Evolutionary conservation across 495 filamentous ascomycete genomes (phyloP), one percentile per base, ranked within the genome.

Genomic region (Apiosordaria backusii): DNA sequence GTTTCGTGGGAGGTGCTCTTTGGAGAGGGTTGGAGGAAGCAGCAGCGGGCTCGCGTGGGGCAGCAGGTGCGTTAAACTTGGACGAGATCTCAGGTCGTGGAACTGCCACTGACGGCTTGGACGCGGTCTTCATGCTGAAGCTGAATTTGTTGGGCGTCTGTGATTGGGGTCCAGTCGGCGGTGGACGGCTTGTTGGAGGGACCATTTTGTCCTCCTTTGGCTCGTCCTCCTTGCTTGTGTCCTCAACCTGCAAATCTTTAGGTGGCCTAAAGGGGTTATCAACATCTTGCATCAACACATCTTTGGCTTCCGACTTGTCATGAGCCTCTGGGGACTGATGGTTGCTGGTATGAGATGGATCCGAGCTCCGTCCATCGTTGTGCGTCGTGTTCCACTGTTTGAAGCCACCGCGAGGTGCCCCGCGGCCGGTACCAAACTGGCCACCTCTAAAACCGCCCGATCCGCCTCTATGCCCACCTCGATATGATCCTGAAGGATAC

Each of bases 111-210:
- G 83, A 77, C 22, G 86, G 77, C 66, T 95, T 95, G 0, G 71
- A 78, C 16, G 83, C 77, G 27, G 86, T 80, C 74, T 95, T 96
- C 76, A 97, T 89, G 15, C 91, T 89, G 76, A 97, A 97, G 71
- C 90, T 92, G 70, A 97, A 92, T 74, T 92, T 94, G 50, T 87
- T 88, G 18, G 74, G 60, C 19, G 76, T 73, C 40, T 71, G 71
- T 29, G 82, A 85, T 77, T 85, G 81, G 50, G 84, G 79, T 24
- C 84, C 78, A 5, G 79, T 75, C 18, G 81, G 75, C 16, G 83
- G 74, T n/a, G 82, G 75, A 65, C 85, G 80, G 55, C 74, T 78
- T 7, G 22, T 7, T 6, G 74, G 72, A 7, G 84, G 84, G 4
- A 62, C 58, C 68, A 71, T 75, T 69, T 68, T 71, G 59, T 79